A percentile compares a stretch with the other conserved stretches of the same genome.
Evolutionary conservation across 768 basidiomycete genomes (phyloP).

Genomic region (Rhodotorula sphaerocarpa): DNA sequence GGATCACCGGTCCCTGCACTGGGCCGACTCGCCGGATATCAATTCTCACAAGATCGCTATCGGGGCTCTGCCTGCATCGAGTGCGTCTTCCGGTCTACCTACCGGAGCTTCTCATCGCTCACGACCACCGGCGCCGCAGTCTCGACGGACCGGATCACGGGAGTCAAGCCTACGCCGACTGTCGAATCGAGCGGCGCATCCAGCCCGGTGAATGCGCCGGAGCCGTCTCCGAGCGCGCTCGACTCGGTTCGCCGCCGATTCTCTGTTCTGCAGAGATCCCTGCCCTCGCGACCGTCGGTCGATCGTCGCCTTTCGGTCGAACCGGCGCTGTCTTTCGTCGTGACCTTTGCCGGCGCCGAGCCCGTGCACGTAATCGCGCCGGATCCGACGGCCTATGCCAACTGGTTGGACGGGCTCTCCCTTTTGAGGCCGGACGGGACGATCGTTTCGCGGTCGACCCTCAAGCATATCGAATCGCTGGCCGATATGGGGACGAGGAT

Average conservation of each 20-base stretch:
- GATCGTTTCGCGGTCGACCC: constrained; percentile 74
- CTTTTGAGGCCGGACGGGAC: constrained; percentile 74
- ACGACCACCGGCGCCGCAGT: too few relatives aligned
- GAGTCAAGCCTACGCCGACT: too few relatives aligned
- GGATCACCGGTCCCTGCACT: constrained; percentile 33
- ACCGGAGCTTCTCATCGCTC: too few relatives aligned
- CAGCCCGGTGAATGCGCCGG: too few relatives aligned
- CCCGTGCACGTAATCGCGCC: constrained; percentile 71
- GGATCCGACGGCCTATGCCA: constrained; percentile 71
- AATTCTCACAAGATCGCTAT: too few relatives aligned
- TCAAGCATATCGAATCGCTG: constrained; percentile 69
- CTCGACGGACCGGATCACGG: too few relatives aligned
- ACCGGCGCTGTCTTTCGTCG: constrained; percentile 59
- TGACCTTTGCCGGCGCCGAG: constrained; percentile 58
- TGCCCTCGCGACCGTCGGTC: too few relatives aligned
- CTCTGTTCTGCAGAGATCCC: not conserved
- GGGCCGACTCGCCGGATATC: constrained; percentile 28
- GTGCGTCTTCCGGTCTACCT: too few relatives aligned
- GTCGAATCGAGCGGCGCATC: too few relatives aligned
- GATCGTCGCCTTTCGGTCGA: too few relatives aligned
- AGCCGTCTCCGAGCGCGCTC: too few relatives aligned
- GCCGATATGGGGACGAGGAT: constrained; percentile 90
- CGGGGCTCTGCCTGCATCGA: too few relatives aligned
- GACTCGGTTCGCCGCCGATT: not conserved
- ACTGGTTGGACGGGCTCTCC: constrained; percentile 89